These are phyloP conservation scores for Dactylellina sp. DNA, from an alignment of 2,329 filamentous ascomycete genomes.

Conservation along the genomic window DNA sequence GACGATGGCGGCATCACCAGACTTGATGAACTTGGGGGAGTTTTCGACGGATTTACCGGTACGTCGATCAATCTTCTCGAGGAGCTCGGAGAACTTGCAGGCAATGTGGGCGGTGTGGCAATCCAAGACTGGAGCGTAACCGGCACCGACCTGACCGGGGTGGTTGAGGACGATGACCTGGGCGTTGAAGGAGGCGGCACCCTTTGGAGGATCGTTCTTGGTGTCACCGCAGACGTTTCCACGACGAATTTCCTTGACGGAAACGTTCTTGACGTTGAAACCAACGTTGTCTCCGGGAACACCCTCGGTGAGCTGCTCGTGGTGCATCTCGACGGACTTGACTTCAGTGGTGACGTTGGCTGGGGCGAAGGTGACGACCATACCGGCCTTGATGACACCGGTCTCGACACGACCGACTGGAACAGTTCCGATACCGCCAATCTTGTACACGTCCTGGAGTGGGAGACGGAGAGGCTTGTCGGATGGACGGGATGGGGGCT, in stretches of 20 bases:
- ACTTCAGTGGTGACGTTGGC: slow-evolving; percentile 99
- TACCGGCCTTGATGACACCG: slow-evolving; percentile 88
- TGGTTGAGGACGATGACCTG: slow-evolving; percentile 99
- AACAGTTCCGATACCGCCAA: slow-evolving; percentile 98
- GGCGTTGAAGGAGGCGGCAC: slow-evolving; percentile 93
- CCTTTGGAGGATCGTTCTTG: slow-evolving; percentile 98
- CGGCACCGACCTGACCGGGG: slow-evolving; percentile 98
- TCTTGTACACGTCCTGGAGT: slow-evolving; percentile 99
- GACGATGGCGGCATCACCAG: slow-evolving; percentile 99
- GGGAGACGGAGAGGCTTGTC: slow-evolving; percentile 99
- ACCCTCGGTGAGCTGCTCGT: slow-evolving; percentile 93
- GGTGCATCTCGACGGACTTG: slow-evolving; percentile 98
- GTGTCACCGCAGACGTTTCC: slow-evolving; percentile 99
- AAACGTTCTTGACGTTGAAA: slow-evolving; percentile 99
- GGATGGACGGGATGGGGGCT: slow-evolving; percentile 89
- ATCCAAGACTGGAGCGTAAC: slow-evolving; percentile 98
- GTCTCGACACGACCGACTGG: slow-evolving; percentile 99
- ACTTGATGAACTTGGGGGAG: slow-evolving; percentile 99
- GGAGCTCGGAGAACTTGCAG: slow-evolving; percentile 99
- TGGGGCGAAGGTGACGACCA: slow-evolving; percentile 98
- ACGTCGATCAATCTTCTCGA: slow-evolving; percentile 99
- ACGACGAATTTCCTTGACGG: slow-evolving; percentile 99
- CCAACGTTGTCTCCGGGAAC: slow-evolving; percentile 99
- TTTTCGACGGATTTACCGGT: slow-evolving; percentile 96
- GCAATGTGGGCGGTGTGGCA: slow-evolving; percentile 99